Base-by-base conservation (phyloP, 2,329 filamentous ascomycete species). In the Blastomyces silverae region DNA sequence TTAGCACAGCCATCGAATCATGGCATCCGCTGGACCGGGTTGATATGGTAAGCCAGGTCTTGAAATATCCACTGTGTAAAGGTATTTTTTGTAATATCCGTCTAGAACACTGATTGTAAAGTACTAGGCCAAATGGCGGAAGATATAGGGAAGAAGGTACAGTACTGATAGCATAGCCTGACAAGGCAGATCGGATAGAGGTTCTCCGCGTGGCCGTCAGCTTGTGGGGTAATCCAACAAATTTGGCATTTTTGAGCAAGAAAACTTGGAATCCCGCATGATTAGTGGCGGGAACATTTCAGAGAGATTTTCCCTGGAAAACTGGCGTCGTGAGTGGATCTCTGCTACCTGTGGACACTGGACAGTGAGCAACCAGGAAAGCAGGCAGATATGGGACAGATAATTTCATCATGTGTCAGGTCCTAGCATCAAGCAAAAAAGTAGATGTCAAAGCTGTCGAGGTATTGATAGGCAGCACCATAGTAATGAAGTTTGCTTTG, bases 81-180 rank as follows among this genome's bases (percentile, higher is more conserved):
- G 20, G 28, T n/a, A 37, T n/a, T 31, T 34, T 28, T 34, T 56
- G 53, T 20, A 37, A n/a, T 31, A 17, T 37, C 3, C 11, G 10
- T 4, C n/a, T n/a, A 50, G n/a, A 39, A 22, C 34, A 22, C 17
- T 5, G 6, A 34, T 20, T 7, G 22, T 37, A n/a, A 31, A 37
- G 53, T 44, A 44, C 42, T 15, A 2, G 6, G 46, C 39, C 39
- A 10, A 39, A n/a, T 42, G 34, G 55, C 55, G 55, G 55, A 39
- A 57, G 55, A 57, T 42, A 25, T 34, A 57, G 55, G 55, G 28
- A 57, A 22, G 20, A n/a, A n/a, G n/a, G n/a, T n/a, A n/a, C n/a
- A n/a, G 31, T 34, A 34, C 1, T 34, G 15, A 44, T 17, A n/a
- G n/a, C n/a, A 34, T 57, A 31, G 11, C n/a, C 34, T 22, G 48